Base-by-base conservation (phyloP, 495 filamentous ascomycete genomes). In the Tuber melanosporum region DNA sequence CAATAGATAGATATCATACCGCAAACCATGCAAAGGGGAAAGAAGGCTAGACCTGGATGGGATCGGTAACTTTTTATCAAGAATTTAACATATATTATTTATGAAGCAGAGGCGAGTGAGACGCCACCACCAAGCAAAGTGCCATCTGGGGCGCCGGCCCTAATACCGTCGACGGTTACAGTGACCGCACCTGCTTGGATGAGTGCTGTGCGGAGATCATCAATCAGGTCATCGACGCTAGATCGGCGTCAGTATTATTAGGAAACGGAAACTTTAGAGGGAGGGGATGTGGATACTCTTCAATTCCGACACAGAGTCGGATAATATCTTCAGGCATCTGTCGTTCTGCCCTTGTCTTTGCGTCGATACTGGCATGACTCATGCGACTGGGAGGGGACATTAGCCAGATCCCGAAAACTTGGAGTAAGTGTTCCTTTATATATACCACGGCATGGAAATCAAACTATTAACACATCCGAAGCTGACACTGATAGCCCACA, bases 281-380 rank as follows among this genome's bases (percentile, higher is more conserved):
- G 44, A 39, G 5, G 32, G 20, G 36, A 39, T 19, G 17, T 5
- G 44, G 47, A 26, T 81, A 83, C 82, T 99, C 96, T 83, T 99
- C 95, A 84, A 99, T 99, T 43, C 95, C 95, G 47, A 99, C 94
- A 85, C 95, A 99, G 77, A 99, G 85, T 74, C 95, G 87, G 76
- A 99, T 98, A 69, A 99, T 90, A 85, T 99, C 95, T 85, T 99
- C 95, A 26, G 95, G 95, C 89, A 99, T 91, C 72, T 91, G 90
- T 79, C 95, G 88, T 86, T 99, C 95, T 83, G 89, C 86, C 81
- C 95, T 88, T 75, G 94, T 97, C 87, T 95, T 95, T 77, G 92
- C 92, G 84, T 98, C 96, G 84, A 99, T 99, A 83, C 94, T 97
- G 36, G 95, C 95, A 86, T 99, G 95, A 85, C 96, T 98, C 95